phyloP scores from a whole-genome alignment of 108 stramenopile genomes.

The Bacterosira constricta region DNA sequence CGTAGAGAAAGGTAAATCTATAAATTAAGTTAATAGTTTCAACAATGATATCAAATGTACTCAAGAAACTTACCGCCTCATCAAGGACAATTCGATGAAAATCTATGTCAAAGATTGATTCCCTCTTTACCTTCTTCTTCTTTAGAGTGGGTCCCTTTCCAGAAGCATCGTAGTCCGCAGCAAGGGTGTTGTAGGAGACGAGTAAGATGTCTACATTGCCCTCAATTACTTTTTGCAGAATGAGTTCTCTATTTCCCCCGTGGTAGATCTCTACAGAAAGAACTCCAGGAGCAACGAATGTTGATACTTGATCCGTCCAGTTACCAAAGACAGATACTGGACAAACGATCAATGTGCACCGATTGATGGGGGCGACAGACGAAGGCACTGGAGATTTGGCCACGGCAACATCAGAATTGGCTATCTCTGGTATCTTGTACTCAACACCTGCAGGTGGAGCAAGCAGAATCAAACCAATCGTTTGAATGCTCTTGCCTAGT shows the following conservation, averaged over 20 bases:
- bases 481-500: conserved; percentile 63
- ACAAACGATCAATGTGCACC: conserved; percentile 66
- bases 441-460: conserved; percentile 45
- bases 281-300: conserved; percentile 40
- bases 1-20: too few relatives aligned
- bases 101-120: conserved; percentile 43
- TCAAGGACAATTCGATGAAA: conserved; percentile 66
- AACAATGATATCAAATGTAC: too few relatives aligned
- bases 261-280: conserved; percentile 54
- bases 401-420: background rate
- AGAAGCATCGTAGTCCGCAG: conserved; percentile 3
- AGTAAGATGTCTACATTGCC: conserved; percentile 51
- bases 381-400: background rate
- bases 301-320: conserved; percentile 59
- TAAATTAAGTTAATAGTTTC: too few relatives aligned
- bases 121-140: conserved; percentile 27
- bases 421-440: too few relatives aligned
- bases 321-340: conserved; percentile 70
- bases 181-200: conserved; percentile 62
- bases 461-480: conserved; percentile 56
- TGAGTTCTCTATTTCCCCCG: conserved; percentile 49
- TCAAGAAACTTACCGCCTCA: too few relatives aligned
- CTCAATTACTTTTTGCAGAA: conserved; percentile 34
- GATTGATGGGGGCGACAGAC: background rate
- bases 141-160: conserved; percentile 4